Conservation (phyloP, 768 basidiomycete species). For the button mushroom (Agaricus bisporus) region DNA sequence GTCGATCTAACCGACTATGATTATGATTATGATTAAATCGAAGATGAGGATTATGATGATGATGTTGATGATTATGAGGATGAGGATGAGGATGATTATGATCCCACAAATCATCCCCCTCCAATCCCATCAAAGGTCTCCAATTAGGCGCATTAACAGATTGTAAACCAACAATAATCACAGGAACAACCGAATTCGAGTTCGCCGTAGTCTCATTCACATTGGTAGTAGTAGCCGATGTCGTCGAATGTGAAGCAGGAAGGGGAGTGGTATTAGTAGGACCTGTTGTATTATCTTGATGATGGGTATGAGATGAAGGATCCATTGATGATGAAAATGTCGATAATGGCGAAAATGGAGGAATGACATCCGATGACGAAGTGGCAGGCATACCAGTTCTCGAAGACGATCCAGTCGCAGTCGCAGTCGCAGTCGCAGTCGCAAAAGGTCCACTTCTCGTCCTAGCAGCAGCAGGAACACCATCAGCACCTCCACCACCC, state of each 20-base stretch:
- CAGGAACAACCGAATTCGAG: constrained; percentile 58
- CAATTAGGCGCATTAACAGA: constrained; percentile 48
- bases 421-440: not conserved
- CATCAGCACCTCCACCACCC: not conserved
- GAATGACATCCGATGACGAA: not conserved
- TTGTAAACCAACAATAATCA: constrained; percentile 80
- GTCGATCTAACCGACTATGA: not conserved
- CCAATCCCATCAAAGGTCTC: constrained; percentile 17
- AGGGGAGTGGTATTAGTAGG: too few species aligned
- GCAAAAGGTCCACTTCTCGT: not conserved
- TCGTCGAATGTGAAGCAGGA: too few species aligned
- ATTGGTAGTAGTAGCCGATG: not conserved
- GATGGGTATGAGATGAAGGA: constrained; percentile 7
- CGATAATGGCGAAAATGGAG: constrained; percentile 11
- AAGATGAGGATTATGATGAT: not conserved
- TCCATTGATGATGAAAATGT: not conserved
- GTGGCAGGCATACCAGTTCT: not conserved
- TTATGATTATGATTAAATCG: not conserved
- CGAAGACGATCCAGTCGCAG: not conserved
- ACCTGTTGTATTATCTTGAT: too few species aligned
- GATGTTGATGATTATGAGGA: not conserved
- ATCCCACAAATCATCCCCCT: constrained; percentile 16
- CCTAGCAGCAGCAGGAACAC: constrained; percentile 8
- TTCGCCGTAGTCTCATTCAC: constrained; percentile 23
- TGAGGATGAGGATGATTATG: not conserved